phyloP scores from a whole-genome alignment of 768 basidiomycete species.

The Pisolithus orientalis region DNA sequence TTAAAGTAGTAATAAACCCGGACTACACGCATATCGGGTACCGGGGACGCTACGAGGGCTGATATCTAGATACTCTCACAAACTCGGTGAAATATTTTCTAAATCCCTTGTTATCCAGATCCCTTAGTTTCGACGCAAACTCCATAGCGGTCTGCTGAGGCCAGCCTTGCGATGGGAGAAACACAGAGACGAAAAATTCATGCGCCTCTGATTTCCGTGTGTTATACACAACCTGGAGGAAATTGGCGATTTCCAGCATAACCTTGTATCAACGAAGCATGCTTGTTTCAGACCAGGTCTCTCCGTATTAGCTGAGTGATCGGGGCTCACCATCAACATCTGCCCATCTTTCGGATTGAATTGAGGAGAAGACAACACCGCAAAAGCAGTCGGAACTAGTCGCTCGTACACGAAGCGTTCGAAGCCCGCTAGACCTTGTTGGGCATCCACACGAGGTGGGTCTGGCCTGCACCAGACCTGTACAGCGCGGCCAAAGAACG shows the following conservation, averaged over 20 bases:
- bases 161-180: conserved; percentile 87
- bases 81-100: conserved; percentile 86
- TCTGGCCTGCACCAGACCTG: conserved; percentile 60
- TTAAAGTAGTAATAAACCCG: too few relatives aligned
- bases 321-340: conserved; percentile 61
- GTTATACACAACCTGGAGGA: conserved; percentile 73
- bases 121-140: conserved; percentile 69
- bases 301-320: too few relatives aligned
- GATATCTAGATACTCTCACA: conserved; percentile 63
- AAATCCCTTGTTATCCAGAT: conserved; percentile 69
- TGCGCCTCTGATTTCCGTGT: conserved; percentile 78
- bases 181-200: conserved; percentile 69
- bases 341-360: conserved; percentile 91
- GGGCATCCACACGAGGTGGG: conserved; percentile 30
- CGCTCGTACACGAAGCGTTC: conserved; percentile 89
- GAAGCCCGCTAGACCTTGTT: conserved; percentile 70
- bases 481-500: conserved; percentile 68
- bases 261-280: conserved; percentile 43
- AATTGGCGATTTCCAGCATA: conserved; percentile 80
- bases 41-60: conserved; percentile 33
- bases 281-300: not conserved
- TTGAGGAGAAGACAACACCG: conserved; percentile 67
- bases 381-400: conserved; percentile 76
- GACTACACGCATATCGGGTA: too few relatives aligned
- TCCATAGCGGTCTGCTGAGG: conserved; percentile 72